These are phyloP conservation scores for Fusarium domesticum DNA, from an alignment of 2,329 filamentous ascomycete species.

Conservation along the genomic window DNA sequence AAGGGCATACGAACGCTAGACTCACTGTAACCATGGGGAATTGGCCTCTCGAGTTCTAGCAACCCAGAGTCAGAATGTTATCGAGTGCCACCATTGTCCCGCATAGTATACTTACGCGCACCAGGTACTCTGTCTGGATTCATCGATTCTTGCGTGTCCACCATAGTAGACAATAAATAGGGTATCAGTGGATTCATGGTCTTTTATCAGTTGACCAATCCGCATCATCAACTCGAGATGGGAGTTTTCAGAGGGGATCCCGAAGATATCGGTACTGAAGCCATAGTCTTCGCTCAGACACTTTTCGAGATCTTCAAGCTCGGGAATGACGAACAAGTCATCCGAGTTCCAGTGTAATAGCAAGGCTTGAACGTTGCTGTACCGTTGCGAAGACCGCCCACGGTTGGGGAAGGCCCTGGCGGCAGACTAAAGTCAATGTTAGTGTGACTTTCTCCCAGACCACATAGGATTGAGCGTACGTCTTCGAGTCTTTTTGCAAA, in stretches of 20 bases:
- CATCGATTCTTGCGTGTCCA: slow-evolving; percentile 58
- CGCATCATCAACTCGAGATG: slow-evolving; percentile 58
- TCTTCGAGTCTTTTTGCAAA: slow-evolving; percentile 56
- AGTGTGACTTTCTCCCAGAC: not conserved
- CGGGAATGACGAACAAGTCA: slow-evolving; percentile 56
- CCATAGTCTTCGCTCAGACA: slow-evolving; percentile 54
- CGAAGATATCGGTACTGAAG: slow-evolving; percentile 56
- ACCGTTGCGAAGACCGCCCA: slow-evolving; percentile 50
- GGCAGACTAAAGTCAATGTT: slow-evolving; percentile 43
- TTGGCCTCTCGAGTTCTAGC: slow-evolving; percentile 47
- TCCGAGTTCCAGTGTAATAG: slow-evolving; percentile 58
- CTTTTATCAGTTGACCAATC: slow-evolving; percentile 55
- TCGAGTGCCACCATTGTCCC: not conserved
- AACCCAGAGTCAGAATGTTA: slow-evolving; percentile 7
- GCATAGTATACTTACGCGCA: slow-evolving; percentile 47
- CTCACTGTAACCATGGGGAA: slow-evolving; percentile 56
- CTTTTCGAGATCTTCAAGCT: slow-evolving; percentile 54
- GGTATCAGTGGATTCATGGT: slow-evolving; percentile 53
- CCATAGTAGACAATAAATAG: slow-evolving; percentile 59
- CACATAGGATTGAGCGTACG: slow-evolving; percentile 30
- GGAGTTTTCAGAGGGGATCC: slow-evolving; percentile 57
- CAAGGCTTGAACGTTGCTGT: slow-evolving; percentile 53
- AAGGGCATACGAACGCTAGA: slow-evolving; percentile 4
- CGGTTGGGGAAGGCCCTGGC: slow-evolving; percentile 55
- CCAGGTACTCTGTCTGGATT: slow-evolving; percentile 59